Conservation (phyloP, 208 protist genomes). For the Histomonas meleagridis region DNA sequence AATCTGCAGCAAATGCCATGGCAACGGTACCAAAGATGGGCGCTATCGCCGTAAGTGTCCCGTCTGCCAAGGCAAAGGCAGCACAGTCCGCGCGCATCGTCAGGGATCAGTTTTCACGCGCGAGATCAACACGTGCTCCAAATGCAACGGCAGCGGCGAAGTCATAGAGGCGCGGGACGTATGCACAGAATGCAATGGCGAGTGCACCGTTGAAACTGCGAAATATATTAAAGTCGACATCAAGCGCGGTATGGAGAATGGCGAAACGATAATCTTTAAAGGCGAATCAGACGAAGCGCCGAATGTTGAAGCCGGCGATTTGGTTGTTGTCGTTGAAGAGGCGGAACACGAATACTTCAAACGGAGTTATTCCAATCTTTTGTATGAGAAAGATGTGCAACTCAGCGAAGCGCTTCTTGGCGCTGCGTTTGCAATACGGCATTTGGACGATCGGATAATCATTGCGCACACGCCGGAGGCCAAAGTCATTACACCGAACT, state of each 20-base stretch:
- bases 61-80: neutral
- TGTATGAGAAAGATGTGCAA: neutral
- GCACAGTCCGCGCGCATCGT: neutral
- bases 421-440: neutral
- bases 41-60: neutral
- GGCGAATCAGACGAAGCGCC: constrained; percentile 11
- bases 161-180: neutral
- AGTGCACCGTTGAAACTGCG: neutral
- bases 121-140: neutral
- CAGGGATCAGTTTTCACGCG: neutral
- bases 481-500: neutral
- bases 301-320: neutral
- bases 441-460: no score
- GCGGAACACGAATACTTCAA: neutral
- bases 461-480: no score
- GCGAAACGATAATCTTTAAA: neutral
- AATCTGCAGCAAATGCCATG: neutral
- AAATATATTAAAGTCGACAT: neutral
- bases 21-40: constrained; percentile 29
- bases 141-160: neutral
- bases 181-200: neutral
- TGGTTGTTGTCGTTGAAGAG: neutral
- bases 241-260: neutral
- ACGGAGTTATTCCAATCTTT: neutral
- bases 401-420: neutral